These are phyloP conservation scores for Podaxis sp. DNA, from an alignment of 768 basidiomycete genomes.

Conservation along the genomic window DNA sequence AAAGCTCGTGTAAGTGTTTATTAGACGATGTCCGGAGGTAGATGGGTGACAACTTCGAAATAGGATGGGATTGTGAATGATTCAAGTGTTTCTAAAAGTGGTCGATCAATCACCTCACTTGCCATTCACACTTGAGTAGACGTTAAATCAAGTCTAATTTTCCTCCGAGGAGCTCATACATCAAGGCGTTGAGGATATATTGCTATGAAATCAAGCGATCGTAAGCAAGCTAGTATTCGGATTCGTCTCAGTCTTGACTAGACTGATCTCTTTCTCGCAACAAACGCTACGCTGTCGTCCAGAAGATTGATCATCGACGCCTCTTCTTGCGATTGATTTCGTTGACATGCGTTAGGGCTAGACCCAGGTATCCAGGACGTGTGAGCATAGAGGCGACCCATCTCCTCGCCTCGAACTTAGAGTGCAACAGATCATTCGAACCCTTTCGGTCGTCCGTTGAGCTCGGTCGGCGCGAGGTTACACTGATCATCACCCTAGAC, in stretches of 20 bases:
- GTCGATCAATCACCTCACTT: background rate
- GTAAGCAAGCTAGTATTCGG: background rate
- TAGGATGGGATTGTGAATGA: background rate
- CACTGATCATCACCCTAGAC: too few relatives aligned
- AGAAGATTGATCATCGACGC: background rate
- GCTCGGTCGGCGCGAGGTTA: too few relatives aligned
- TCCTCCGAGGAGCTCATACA: background rate
- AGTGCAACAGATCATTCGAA: too few relatives aligned
- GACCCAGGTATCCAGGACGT: background rate
- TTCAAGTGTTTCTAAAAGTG: background rate
- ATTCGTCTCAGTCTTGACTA: background rate
- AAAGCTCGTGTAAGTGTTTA: background rate
- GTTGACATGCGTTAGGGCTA: background rate
- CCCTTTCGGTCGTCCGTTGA: too few relatives aligned
- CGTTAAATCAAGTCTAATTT: background rate
- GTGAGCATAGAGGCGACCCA: background rate
- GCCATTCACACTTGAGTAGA: background rate
- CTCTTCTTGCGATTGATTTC: background rate
- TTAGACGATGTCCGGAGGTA: background rate
- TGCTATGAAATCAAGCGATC: background rate
- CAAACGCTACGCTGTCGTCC: background rate
- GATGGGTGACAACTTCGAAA: background rate
- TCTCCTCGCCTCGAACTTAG: background rate
- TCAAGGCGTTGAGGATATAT: background rate
- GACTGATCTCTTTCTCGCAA: background rate